Evolutionary conservation across 2,329 filamentous ascomycete species (phyloP).

Genomic region (Fusarium sp.): DNA sequence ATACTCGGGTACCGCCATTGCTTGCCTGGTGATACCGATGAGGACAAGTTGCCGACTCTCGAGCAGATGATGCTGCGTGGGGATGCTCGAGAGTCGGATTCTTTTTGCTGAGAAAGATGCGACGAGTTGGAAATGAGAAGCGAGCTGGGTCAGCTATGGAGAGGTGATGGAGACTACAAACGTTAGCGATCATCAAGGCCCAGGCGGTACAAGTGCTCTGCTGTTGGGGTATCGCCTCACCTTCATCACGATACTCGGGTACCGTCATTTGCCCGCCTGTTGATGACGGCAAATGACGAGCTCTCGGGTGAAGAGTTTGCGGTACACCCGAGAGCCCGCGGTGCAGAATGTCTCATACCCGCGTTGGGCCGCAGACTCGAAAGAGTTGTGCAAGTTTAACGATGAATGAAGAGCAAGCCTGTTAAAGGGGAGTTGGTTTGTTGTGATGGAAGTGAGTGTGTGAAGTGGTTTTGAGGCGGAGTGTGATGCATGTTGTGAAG

Average conservation of each 20-base stretch:
- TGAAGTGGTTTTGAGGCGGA: neutral
- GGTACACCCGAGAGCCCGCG: neutral
- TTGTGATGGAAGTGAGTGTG: neutral
- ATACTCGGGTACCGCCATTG: conserved; percentile 40
- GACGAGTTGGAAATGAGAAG: no score
- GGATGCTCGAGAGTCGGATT: no score
- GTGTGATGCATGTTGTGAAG: neutral
- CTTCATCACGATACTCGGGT: neutral
- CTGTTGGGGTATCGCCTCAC: no score
- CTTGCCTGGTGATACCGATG: no score
- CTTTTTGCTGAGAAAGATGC: no score
- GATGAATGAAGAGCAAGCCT: neutral
- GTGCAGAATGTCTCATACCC: neutral
- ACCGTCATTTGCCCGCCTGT: neutral
- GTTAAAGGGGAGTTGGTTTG: neutral
- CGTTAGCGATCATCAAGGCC: no score
- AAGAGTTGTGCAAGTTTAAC: neutral
- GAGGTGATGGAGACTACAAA: no score
- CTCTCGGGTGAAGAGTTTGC: neutral
- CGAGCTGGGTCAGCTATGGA: no score
- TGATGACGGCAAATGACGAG: neutral
- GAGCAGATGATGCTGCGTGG: no score
- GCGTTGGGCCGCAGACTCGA: neutral
- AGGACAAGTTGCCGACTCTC: no score
- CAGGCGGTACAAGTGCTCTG: no score